Conservation (phyloP, 1,284 basidiomycete genomes). For the Ustilago bromivora region DNA sequence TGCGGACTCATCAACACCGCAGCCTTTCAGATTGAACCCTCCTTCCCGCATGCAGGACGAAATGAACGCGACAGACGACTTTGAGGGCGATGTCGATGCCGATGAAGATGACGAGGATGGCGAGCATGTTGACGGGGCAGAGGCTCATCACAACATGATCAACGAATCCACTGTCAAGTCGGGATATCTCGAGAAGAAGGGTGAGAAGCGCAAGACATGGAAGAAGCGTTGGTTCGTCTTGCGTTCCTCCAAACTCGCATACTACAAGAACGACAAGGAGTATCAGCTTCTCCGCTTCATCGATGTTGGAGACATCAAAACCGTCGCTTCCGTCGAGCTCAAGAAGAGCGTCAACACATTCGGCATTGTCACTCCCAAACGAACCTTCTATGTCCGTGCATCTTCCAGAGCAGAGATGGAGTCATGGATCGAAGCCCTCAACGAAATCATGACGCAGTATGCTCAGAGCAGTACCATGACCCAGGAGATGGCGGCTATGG, state of each 20-base stretch:
- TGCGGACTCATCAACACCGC: neutral
- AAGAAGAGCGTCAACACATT: slow-evolving; percentile 92
- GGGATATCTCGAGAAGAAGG: slow-evolving; percentile 94
- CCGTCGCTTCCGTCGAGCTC: slow-evolving; percentile 85
- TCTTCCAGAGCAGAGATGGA: slow-evolving; percentile 79
- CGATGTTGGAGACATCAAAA: slow-evolving; percentile 88
- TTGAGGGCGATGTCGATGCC: slow-evolving; percentile 55
- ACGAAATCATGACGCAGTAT: slow-evolving; percentile 77
- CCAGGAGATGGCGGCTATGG: slow-evolving; percentile 53
- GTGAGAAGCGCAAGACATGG: slow-evolving; percentile 97
- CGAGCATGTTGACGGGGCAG: slow-evolving; percentile 76
- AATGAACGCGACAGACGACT: slow-evolving; percentile 25
- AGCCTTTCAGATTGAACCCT: slow-evolving; percentile 1
- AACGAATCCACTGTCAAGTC: slow-evolving; percentile 84
- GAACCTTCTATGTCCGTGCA: slow-evolving; percentile 94
- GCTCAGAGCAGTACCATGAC: slow-evolving; percentile 59
- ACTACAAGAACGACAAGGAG: slow-evolving; percentile 88
- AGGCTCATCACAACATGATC: slow-evolving; percentile 69
- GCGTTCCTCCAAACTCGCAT: slow-evolving; percentile 88
- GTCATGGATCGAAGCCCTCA: slow-evolving; percentile 86
- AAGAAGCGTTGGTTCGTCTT: slow-evolving; percentile 99
- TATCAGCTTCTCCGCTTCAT: slow-evolving; percentile 85
- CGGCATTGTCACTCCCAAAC: slow-evolving; percentile 87
- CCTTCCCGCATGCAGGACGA: slow-evolving; percentile 27
- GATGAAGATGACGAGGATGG: slow-evolving; percentile 79